A percentile compares a stretch with the other conserved stretches of the same genome.
Conservation (phyloP, 139 green algal species). For the Chlamydomonas sp. region DNA sequence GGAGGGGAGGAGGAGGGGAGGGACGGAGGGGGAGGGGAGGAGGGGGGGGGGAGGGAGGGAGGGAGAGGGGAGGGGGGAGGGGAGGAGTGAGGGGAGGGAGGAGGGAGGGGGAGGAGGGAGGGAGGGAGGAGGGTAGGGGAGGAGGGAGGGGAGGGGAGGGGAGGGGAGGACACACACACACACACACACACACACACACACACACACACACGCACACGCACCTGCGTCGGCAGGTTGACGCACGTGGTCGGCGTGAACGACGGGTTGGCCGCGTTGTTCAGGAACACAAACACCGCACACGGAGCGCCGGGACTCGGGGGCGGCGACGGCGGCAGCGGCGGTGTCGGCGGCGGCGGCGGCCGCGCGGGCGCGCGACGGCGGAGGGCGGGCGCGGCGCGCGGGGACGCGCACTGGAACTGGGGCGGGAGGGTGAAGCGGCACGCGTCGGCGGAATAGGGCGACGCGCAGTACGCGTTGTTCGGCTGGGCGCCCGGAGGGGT, state of each 20-base stretch:
- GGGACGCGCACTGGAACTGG: background rate
- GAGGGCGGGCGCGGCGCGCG: background rate
- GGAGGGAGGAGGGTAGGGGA: background rate
- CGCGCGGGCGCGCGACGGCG: background rate
- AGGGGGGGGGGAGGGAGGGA: background rate
- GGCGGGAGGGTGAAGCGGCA: too few relatives aligned
- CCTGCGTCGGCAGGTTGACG: too few relatives aligned
- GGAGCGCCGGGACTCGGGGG: background rate
- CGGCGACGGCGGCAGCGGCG: background rate
- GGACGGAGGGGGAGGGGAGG: background rate
- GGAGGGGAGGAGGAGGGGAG: background rate
- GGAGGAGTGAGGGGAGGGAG: constrained; percentile 1
- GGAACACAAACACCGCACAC: too few relatives aligned
- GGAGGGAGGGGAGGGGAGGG: too few relatives aligned
- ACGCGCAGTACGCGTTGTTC: too few relatives aligned
- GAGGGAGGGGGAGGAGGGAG: background rate
- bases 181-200: too few relatives aligned
- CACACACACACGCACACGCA: too few relatives aligned
- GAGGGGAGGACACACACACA: too few relatives aligned
- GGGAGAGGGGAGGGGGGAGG: background rate
- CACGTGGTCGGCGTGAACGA: too few relatives aligned
- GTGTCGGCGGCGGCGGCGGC: background rate
- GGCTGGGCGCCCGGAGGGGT: too few relatives aligned
- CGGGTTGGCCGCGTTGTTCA: too few relatives aligned
- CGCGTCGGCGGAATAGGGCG: too few relatives aligned